Percentiles rank a stretch among this genome's conserved stretches.
Conservation (phyloP, 176 grass and related monocot genomes). For the Zoysia pacifica region DNA sequence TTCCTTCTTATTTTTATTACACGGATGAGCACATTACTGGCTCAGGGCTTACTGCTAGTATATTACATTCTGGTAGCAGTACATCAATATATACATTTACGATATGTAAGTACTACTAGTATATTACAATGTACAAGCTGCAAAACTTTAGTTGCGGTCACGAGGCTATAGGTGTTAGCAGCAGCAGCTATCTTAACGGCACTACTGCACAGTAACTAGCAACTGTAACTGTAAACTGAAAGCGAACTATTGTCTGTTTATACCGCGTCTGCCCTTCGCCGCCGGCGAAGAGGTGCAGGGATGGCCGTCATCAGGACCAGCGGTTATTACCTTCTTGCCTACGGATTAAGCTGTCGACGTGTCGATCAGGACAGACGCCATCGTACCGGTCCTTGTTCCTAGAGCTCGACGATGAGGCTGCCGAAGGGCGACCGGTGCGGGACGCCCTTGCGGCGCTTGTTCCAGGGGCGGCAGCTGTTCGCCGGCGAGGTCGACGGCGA, state of each 20-base stretch:
- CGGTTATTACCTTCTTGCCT: background rate
- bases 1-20: slow-evolving; percentile 45
- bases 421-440: slow-evolving; percentile 88
- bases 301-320: background rate
- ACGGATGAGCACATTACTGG: background rate
- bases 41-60: background rate
- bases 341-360: background rate
- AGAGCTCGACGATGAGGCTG: slow-evolving; percentile 68
- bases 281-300: background rate
- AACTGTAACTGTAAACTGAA: slow-evolving; percentile 38
- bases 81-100: slow-evolving; percentile 30
- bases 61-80: background rate
- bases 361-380: background rate
- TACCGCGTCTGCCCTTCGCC: slow-evolving; percentile 8
- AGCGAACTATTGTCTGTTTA: slow-evolving; percentile 9
- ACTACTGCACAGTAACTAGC: background rate
- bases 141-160: slow-evolving; percentile 45
- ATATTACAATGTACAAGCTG: slow-evolving; percentile 24
- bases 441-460: slow-evolving; percentile 86
- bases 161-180: background rate
- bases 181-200: too few relatives aligned
- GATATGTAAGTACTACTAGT: background rate
- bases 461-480: slow-evolving; percentile 49
- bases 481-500: slow-evolving; percentile 61
- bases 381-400: background rate